Evolutionary conservation across 306 rosid genomes (phyloP), one percentile per base, ranked within the genome.

Genomic region (Citrullus amarus): DNA sequence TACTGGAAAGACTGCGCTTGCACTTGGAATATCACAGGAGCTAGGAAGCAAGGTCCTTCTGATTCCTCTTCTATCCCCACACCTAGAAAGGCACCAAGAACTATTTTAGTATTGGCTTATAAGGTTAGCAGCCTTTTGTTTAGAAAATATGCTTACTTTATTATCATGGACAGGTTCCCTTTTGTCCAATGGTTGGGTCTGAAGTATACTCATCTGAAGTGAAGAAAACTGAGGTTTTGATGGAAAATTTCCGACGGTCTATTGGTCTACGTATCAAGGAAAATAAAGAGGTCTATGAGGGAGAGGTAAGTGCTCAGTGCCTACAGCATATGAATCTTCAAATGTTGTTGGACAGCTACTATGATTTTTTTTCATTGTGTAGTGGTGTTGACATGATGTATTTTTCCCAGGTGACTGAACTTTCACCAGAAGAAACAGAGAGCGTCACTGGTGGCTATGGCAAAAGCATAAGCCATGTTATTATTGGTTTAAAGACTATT

Each of bases 151-250:
- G 61, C 75, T 8, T 59, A 70, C 15, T 69, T 78, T 58, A 44
- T 76, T 18, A 12, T 9, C 55, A 18, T 57, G 74, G 75, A 58
- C 80, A 93, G 97, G 98, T 92, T 73, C 98, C 97, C 9, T 95
- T 95, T 84, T 92, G 98, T 82, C 98, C 98, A 0, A 95, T 95
- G 98, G 98, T 95, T 71, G 98, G 98, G 6, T 95, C 97, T 3
- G 97, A 95, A 84, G 98, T 95, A 8, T 95, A 95, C 80, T 95
- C 98, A 28, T 87, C 97, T 0, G 98, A 95, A 86, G 98, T 95
- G 18, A 95, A 95, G 90, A 95, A 95, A 87, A 95, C 97, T 1
- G 98, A 89, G 88, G 93, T 95, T 82, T 85, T 95, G 53, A 95
- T 91, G 98, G 98, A 95, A 81, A 91, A 92, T 85, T 92, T 92